Evolutionary conservation across 257 asterid genomes (phyloP).

Genomic region (Salvia rosmarinus): DNA sequence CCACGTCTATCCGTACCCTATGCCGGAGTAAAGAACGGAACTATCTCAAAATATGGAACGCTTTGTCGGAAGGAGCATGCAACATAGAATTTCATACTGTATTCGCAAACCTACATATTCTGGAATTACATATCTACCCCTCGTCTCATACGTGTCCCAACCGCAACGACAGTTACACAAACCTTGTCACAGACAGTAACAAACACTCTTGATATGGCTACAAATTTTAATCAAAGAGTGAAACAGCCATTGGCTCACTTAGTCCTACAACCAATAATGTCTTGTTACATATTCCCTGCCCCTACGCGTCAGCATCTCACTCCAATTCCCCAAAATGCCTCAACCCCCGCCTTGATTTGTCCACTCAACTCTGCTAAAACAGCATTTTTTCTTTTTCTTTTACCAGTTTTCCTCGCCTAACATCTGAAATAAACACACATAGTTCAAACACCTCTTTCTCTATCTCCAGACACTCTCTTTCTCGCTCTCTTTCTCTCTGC

Average conservation of each 20-base stretch:
- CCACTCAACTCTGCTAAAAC: slow-evolving; percentile 14
- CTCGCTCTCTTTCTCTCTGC: slow-evolving; percentile 20
- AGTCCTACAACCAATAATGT: slow-evolving; percentile 17
- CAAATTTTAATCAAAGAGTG: slow-evolving; percentile 1
- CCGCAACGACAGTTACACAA: neutral
- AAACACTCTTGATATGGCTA: neutral
- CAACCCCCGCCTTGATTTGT: slow-evolving; percentile 7
- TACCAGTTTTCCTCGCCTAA: slow-evolving; percentile 37
- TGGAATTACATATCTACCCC: slow-evolving; percentile 14
- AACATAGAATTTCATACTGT: neutral
- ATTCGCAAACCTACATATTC: neutral
- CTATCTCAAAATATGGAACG: too few relatives aligned
- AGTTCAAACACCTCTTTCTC: slow-evolving; percentile 31
- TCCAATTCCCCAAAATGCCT: slow-evolving; percentile 28
- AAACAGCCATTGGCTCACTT: slow-evolving; percentile 26
- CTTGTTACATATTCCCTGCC: slow-evolving; percentile 1
- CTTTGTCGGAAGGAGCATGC: too few relatives aligned
- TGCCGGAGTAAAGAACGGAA: too few relatives aligned
- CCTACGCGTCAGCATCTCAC: slow-evolving; percentile 32
- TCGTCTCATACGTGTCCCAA: neutral
- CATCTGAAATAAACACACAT: slow-evolving; percentile 34
- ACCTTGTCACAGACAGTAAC: slow-evolving; percentile 20
- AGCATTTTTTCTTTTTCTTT: neutral
- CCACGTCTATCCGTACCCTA: too few relatives aligned
- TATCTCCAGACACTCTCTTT: neutral